Percentiles rank a stretch among this genome's conserved stretches.
Evolutionary conservation across 1,284 basidiomycete genomes (phyloP).

Genomic region (Takashimella tepidaria): DNA sequence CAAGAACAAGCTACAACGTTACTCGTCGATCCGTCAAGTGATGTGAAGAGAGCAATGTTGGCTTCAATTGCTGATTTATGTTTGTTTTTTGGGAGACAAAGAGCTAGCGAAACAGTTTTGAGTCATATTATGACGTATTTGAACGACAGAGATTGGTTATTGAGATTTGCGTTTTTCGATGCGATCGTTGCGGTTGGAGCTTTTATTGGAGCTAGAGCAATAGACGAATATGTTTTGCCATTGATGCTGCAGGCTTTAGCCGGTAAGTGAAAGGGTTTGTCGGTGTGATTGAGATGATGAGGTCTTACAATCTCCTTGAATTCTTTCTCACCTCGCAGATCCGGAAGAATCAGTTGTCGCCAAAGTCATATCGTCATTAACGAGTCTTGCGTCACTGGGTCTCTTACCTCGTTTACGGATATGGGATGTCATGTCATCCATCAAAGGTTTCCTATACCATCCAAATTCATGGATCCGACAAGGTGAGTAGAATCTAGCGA

Average conservation of each 20-base stretch:
- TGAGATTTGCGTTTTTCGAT: constrained; percentile 89
- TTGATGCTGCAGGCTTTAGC: constrained; percentile 88
- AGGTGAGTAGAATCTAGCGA: constrained; percentile 61
- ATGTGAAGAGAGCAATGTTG: constrained; percentile 56
- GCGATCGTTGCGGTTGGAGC: constrained; percentile 91
- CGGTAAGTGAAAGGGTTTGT: constrained; percentile 61
- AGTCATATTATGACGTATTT: constrained; percentile 99
- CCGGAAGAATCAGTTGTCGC: constrained; percentile 90
- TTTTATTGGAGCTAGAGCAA: constrained; percentile 77
- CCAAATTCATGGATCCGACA: constrained; percentile 96
- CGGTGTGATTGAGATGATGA: neutral
- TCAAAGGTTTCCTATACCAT: constrained; percentile 86
- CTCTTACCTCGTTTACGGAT: constrained; percentile 86
- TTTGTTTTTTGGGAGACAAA: constrained; percentile 85
- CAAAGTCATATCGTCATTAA: constrained; percentile 76
- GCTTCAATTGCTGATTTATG: constrained; percentile 80
- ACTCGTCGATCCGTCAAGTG: constrained; percentile 52
- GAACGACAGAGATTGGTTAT: constrained; percentile 89
- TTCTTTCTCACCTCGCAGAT: constrained; percentile 54
- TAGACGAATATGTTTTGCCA: constrained; percentile 73
- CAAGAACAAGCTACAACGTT: constrained; percentile 81
- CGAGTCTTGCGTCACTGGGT: constrained; percentile 76
- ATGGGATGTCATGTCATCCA: constrained; percentile 85
- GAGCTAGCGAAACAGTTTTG: constrained; percentile 88
- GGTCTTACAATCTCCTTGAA: too few relatives aligned